Percentiles rank a stretch among this genome's conserved stretches.
Evolutionary conservation across 2,329 filamentous ascomycete species (phyloP).

Genomic region (Hysterium pulicare): DNA sequence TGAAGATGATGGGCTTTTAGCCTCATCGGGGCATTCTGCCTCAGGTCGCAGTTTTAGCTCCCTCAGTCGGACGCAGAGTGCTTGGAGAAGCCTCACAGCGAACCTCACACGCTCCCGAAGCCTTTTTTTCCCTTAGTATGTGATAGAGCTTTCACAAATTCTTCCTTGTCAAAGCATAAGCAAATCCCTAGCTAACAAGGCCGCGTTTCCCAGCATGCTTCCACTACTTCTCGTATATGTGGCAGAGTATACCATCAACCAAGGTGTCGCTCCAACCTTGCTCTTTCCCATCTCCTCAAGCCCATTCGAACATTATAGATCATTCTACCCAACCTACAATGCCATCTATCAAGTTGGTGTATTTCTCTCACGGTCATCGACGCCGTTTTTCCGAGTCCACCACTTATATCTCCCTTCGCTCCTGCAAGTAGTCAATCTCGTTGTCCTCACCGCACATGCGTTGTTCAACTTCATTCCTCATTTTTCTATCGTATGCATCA

Average conservation of each 20-base stretch:
- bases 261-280: constrained; percentile 84
- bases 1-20: constrained; percentile 37
- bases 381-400: constrained; percentile 79
- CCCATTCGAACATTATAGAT: constrained; percentile 77
- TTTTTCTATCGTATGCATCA: constrained; percentile 78
- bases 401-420: constrained; percentile 77
- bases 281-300: constrained; percentile 75
- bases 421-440: constrained; percentile 76
- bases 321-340: constrained; percentile 92
- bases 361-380: constrained; percentile 88
- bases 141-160: too few relatives aligned
- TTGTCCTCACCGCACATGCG: constrained; percentile 70
- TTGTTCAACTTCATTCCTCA: constrained; percentile 77
- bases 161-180: background rate
- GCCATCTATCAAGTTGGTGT: constrained; percentile 94
- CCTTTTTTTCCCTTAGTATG: constrained; percentile 69
- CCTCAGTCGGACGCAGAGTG: constrained; percentile 11
- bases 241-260: constrained; percentile 96
- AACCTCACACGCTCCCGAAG: constrained; percentile 64
- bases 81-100: constrained; percentile 37
- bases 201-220: constrained; percentile 61
- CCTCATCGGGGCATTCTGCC: constrained; percentile 29
- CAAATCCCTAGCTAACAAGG: background rate
- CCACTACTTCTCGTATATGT: constrained; percentile 90
- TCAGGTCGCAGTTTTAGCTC: constrained; percentile 26